Evolutionary conservation across 805 yeast genomes (phyloP).

Genomic region (Wickerhamomyces alni): DNA sequence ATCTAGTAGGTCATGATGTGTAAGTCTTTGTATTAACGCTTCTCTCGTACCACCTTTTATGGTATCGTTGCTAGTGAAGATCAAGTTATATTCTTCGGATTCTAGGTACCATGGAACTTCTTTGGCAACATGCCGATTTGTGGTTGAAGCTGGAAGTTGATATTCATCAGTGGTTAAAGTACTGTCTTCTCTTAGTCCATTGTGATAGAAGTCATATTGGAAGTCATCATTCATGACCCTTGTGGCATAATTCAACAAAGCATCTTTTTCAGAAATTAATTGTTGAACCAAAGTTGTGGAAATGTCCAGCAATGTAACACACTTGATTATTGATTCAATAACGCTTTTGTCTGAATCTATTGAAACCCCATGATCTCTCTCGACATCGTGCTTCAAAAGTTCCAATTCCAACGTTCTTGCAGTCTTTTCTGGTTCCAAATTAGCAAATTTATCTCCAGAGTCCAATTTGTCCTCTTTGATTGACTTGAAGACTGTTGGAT

Average conservation of each 20-base stretch:
- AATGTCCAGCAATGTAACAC: slow-evolving; percentile 29
- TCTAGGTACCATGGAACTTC: slow-evolving; percentile 69
- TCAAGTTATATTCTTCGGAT: slow-evolving; percentile 52
- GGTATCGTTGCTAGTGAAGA: slow-evolving; percentile 63
- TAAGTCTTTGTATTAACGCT: slow-evolving; percentile 74
- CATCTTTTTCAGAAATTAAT: slow-evolving; percentile 64
- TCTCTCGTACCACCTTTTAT: slow-evolving; percentile 80
- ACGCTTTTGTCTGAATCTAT: slow-evolving; percentile 26
- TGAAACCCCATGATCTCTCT: slow-evolving; percentile 30
- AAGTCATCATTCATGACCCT: slow-evolving; percentile 73
- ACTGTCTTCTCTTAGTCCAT: slow-evolving; percentile 33
- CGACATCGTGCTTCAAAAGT: slow-evolving; percentile 41
- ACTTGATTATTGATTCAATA: slow-evolving; percentile 26
- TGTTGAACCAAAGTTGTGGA: slow-evolving; percentile 41
- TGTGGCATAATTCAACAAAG: slow-evolving; percentile 65
- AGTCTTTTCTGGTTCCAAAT: slow-evolving; percentile 38
- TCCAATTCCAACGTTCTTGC: slow-evolving; percentile 41
- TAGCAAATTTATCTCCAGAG: slow-evolving; percentile 30
- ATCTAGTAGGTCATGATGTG: slow-evolving; percentile 63
- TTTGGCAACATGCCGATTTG: slow-evolving; percentile 21
- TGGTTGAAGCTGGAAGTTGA: slow-evolving; percentile 23
- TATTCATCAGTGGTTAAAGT: slow-evolving; percentile 19
- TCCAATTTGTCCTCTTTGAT: slow-evolving; percentile 43
- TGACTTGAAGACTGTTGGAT: slow-evolving; percentile 68
- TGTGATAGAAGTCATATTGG: slow-evolving; percentile 50